A percentile compares a stretch with the other conserved stretches of the same genome.
phyloP scores from a whole-genome alignment of 2,329 filamentous ascomycete species.

The Talaromyces amestolkiae region DNA sequence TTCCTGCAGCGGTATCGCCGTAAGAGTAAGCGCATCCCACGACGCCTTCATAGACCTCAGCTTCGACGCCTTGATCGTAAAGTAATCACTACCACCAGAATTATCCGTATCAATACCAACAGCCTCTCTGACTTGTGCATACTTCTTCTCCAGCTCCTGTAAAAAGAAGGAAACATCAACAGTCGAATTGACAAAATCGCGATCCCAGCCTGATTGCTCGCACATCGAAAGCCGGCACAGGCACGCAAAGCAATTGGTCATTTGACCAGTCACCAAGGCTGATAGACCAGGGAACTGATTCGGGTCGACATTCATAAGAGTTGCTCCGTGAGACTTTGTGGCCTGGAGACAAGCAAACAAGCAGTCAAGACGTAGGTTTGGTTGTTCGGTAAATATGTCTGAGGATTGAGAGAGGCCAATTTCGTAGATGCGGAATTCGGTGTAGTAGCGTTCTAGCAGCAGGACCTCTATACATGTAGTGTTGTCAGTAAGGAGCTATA shows the following conservation, averaged over 20 bases:
- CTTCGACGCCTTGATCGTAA: slow-evolving; percentile 12
- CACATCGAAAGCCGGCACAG: slow-evolving; percentile 4
- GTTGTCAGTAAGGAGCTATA: neutral
- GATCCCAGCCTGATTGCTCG: slow-evolving; percentile 3
- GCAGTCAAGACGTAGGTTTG: slow-evolving; percentile 3
- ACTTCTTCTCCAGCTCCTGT: slow-evolving; percentile 3
- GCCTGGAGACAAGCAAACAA: slow-evolving; percentile 6
- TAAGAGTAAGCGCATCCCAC: slow-evolving; percentile 5
- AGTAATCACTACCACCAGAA: slow-evolving; percentile 1
- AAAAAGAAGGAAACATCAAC: slow-evolving; percentile 2
- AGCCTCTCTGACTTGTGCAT: neutral
- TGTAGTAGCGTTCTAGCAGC: slow-evolving; percentile 4
- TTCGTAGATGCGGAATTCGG: slow-evolving; percentile 8
- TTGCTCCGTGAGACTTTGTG: neutral
- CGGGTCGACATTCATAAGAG: neutral
- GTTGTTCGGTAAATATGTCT: neutral
- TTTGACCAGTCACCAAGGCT: neutral
- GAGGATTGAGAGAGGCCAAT: slow-evolving; percentile 8
- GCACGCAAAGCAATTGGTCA: neutral
- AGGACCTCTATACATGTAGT: neutral
- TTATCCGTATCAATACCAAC: slow-evolving; percentile 5
- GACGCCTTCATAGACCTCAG: slow-evolving; percentile 6
- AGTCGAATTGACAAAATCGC: neutral
- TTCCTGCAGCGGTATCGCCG: neutral
- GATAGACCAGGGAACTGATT: neutral